Evolutionary conservation across 2,329 filamentous ascomycete genomes (phyloP), one percentile per base, ranked within the genome.

Genomic region (Exophiala aquamarina): DNA sequence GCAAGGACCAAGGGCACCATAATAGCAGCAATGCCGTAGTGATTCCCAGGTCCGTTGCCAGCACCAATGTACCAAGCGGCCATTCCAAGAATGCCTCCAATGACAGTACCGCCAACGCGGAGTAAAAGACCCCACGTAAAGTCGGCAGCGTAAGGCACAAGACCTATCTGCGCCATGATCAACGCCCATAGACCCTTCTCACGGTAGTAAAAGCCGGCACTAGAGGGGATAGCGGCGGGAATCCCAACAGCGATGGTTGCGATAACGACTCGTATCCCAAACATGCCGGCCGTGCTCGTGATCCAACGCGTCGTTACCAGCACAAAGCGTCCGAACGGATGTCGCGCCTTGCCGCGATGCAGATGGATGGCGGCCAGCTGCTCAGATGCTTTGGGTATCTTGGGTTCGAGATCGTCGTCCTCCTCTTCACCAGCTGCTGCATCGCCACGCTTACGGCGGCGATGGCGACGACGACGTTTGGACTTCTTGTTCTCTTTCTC

Each of bases 171-270:
- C 0, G 68, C 75, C 60, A 74, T 78, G 33, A 79, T 76, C 7
- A 78, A 59, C 0, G 65, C 73, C 76, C 76, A 79, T 0, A 79
- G 62, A 0, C 76, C 74, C 55, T 75, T 77, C 46, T 78, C 69
- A 2, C 74, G 67, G 40, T 76, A 78, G 52, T 70, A 77, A 55
- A 79, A 78, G 1, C 71, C 74, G 0, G 75, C 69, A 1, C 66
- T 67, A 19, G 60, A 57, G 0, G 72, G 70, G 3, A 78, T 62
- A 0, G 65, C 64, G 0, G 70, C 66, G 0, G 74, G 70, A 3
- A 78, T 69, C 0, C 62, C 59, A 0, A 68, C 60, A 0, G 69
- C 73, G 9, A 78, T 60, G 0, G 75, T 76, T 0, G 75, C 70
- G 5, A 70, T 52, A 0, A 77, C 72, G 63, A 77, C 69, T 2